Percentiles rank a stretch among this genome's conserved stretches.
These are phyloP conservation scores for Ehretia macrophylla DNA, from an alignment of 257 asterid species.

Conservation along the genomic window DNA sequence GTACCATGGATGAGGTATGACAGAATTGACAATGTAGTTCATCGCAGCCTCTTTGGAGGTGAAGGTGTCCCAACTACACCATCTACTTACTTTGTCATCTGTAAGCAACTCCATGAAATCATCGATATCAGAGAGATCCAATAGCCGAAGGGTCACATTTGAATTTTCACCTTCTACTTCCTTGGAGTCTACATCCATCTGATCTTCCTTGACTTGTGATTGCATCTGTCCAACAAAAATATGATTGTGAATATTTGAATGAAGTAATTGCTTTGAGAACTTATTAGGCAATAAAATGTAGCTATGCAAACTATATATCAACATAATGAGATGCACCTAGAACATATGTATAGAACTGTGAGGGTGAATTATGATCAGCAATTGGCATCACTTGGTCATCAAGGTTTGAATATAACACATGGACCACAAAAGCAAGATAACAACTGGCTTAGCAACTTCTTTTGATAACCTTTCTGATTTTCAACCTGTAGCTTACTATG, in stretches of 20 bases:
- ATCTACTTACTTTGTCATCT: conserved; percentile 61
- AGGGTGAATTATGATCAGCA: neutral
- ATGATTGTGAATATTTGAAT: neutral
- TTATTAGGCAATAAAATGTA: too few species aligned
- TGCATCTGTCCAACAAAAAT: neutral
- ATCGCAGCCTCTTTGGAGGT: conserved; percentile 50
- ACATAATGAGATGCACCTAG: too few species aligned
- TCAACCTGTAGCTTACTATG: neutral
- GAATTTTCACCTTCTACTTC: conserved; percentile 19
- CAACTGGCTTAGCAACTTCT: conserved; percentile 3
- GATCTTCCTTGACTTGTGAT: neutral
- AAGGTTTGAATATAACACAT: conserved; percentile 2
- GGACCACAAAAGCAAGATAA: neutral
- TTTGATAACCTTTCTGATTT: conserved; percentile 3
- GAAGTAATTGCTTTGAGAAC: neutral
- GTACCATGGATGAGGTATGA: conserved; percentile 50
- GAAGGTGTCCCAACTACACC: conserved; percentile 60
- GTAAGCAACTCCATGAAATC: conserved; percentile 48
- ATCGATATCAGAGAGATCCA: conserved; percentile 55
- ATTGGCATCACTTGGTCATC: conserved; percentile 1
- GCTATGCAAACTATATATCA: too few species aligned
- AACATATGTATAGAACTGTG: neutral
- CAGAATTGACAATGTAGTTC: conserved; percentile 20
- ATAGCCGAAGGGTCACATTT: conserved; percentile 45
- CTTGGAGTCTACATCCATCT: neutral